Percentiles rank a stretch among this genome's conserved stretches.
phyloP scores from a whole-genome alignment of 768 basidiomycete species.

The Boletus rex-veris region DNA sequence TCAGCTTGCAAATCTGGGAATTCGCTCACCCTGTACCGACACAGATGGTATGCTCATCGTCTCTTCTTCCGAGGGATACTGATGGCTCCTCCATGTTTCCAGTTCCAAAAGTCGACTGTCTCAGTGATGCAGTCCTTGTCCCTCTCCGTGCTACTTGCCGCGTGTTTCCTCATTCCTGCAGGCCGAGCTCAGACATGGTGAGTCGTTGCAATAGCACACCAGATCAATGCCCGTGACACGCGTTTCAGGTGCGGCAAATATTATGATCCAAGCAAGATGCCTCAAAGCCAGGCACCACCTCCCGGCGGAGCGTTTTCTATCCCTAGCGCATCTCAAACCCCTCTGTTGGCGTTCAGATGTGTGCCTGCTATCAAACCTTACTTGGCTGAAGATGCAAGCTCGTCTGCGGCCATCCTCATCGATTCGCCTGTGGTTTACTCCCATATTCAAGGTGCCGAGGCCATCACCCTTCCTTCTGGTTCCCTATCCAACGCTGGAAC shows the following conservation, averaged over 20 bases:
- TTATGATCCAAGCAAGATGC: constrained; percentile 44
- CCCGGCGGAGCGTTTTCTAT: constrained; percentile 49
- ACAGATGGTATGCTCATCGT: constrained; percentile 3
- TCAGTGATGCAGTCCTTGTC: constrained; percentile 7
- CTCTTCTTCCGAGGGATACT: not conserved
- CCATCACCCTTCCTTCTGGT: constrained; percentile 36
- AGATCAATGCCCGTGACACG: not conserved
- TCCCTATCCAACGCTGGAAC: constrained; percentile 25
- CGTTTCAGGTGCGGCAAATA: constrained; percentile 45
- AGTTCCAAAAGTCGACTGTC: not conserved
- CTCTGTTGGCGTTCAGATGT: constrained; percentile 56
- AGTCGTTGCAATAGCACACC: not conserved
- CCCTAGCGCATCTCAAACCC: constrained; percentile 35
- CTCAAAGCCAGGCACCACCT: constrained; percentile 32
- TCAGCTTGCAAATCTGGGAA: not conserved
- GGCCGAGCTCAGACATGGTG: constrained; percentile 29
- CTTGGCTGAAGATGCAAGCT: constrained; percentile 47
- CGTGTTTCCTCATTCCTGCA: constrained; percentile 13
- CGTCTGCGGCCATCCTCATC: constrained; percentile 46
- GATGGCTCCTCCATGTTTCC: not conserved
- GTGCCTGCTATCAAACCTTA: constrained; percentile 57
- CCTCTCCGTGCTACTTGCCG: constrained; percentile 11
- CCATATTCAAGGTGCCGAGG: constrained; percentile 41
- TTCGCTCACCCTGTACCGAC: not conserved
- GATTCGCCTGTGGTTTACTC: constrained; percentile 49